Percentiles rank a stretch among this genome's conserved stretches.
These are phyloP conservation scores for Leishmania tarentolae DNA, from an alignment of 208 protist species.

Conservation along the genomic window DNA sequence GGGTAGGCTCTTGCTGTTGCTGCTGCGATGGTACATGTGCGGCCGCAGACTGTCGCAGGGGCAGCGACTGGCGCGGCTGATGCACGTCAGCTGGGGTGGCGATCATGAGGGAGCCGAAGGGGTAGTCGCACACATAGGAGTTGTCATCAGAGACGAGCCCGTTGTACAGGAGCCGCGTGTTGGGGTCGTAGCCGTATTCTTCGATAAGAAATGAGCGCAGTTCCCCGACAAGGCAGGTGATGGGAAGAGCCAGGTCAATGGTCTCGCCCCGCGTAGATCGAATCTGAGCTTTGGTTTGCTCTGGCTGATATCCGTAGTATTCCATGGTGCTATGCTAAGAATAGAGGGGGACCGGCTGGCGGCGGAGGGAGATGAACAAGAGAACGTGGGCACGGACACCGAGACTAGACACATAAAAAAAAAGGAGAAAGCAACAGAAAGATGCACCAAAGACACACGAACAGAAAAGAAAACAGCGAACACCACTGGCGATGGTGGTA, in stretches of 20 bases:
- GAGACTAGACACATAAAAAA: neutral
- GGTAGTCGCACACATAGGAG: conserved; percentile 52
- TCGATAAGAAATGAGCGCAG: conserved; percentile 67
- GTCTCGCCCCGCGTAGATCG: conserved; percentile 68
- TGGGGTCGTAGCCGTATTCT: conserved; percentile 64
- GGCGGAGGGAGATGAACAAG: neutral
- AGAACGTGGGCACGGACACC: neutral
- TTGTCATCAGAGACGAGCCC: conserved; percentile 25
- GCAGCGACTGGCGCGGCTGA: conserved; percentile 17
- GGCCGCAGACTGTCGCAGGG: neutral
- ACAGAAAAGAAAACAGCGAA: neutral
- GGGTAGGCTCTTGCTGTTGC: neutral
- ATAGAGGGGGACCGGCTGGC: neutral
- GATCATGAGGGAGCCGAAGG: conserved; percentile 72
- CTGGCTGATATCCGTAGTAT: conserved; percentile 33
- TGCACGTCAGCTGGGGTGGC: conserved; percentile 35
- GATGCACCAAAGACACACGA: neutral
- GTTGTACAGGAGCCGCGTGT: conserved; percentile 53
- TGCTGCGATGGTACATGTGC: conserved; percentile 10
- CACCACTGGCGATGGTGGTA: neutral
- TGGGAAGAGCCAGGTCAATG: conserved; percentile 64
- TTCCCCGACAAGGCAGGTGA: conserved; percentile 56
- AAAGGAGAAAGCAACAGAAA: neutral
- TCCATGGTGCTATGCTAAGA: conserved; percentile 25
- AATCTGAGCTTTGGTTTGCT: conserved; percentile 57